Evolutionary conservation across 83 land plant genomes (phyloP).

Genomic region (Diphasiastrum complanatum): DNA sequence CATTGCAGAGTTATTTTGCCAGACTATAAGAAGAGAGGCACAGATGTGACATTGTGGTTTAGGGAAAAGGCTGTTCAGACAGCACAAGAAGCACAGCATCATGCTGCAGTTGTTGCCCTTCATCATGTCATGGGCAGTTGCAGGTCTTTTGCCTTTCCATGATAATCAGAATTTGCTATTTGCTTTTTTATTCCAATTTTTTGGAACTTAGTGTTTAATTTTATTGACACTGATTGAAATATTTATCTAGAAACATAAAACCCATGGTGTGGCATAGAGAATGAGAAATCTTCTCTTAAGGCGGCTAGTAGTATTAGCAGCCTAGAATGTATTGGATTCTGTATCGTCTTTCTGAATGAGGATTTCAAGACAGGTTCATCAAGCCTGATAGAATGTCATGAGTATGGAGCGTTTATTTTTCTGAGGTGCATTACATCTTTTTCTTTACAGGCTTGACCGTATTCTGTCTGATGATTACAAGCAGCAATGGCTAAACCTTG

Average conservation of each 20-base stretch:
- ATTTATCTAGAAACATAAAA: too few species aligned
- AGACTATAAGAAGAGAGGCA: slow-evolving; percentile 34
- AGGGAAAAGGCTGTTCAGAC: slow-evolving; percentile 11
- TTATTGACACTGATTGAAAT: too few species aligned
- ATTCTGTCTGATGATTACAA: slow-evolving; percentile 31
- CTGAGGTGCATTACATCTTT: not conserved
- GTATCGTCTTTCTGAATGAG: too few species aligned
- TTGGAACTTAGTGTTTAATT: not conserved
- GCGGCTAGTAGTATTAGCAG: too few species aligned
- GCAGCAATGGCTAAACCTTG: slow-evolving; percentile 28
- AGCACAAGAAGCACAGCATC: slow-evolving; percentile 35
- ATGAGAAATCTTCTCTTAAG: too few species aligned
- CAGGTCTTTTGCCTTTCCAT: slow-evolving; percentile 23
- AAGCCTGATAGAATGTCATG: not conserved
- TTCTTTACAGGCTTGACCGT: slow-evolving; percentile 30
- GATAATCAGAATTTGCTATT: too few species aligned
- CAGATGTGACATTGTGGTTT: slow-evolving; percentile 35
- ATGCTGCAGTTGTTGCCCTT: slow-evolving; percentile 30
- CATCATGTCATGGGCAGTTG: slow-evolving; percentile 39
- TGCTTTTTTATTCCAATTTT: not conserved
- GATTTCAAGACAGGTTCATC: not conserved
- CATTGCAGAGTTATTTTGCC: slow-evolving; percentile 38
- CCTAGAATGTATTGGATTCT: too few species aligned
- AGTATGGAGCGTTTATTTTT: not conserved
- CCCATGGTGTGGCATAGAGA: too few species aligned